Conservation (phyloP, 768 basidiomycete genomes). For the Dictyophora rubrovolvata region DNA sequence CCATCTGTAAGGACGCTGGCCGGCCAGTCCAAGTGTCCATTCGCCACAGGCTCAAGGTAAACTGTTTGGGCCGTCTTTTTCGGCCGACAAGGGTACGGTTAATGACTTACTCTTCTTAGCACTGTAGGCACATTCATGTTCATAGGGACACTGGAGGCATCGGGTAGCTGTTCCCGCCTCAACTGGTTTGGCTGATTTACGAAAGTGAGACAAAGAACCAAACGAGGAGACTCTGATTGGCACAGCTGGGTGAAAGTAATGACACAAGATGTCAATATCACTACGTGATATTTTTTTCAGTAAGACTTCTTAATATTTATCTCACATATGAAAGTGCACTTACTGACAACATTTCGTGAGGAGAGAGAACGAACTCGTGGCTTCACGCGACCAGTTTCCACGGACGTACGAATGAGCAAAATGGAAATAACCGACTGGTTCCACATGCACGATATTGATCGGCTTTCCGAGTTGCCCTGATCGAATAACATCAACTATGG, state of each 20-base stretch:
- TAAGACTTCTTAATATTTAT: neutral
- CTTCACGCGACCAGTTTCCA: constrained; percentile 68
- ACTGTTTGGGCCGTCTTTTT: constrained; percentile 31
- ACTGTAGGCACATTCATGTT: constrained; percentile 72
- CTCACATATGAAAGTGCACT: constrained; percentile 18
- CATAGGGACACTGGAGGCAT: constrained; percentile 70
- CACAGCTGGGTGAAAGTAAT: constrained; percentile 58
- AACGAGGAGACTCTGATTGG: constrained; percentile 74
- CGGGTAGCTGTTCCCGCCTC: constrained; percentile 55
- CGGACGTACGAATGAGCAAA: constrained; percentile 88
- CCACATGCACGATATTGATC: constrained; percentile 74
- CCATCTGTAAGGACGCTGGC: constrained; percentile 62
- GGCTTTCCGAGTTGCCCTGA: constrained; percentile 67
- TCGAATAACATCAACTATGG: constrained; percentile 56
- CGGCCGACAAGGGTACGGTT: neutral
- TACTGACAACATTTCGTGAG: constrained; percentile 91
- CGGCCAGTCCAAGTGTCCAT: constrained; percentile 53
- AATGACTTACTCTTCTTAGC: constrained; percentile 63
- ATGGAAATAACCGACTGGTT: constrained; percentile 80
- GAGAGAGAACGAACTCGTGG: constrained; percentile 64
- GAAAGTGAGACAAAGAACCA: constrained; percentile 78
- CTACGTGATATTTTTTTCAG: constrained; percentile 26
- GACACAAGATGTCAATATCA: constrained; percentile 76
- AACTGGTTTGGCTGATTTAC: constrained; percentile 56
- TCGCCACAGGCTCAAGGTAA: constrained; percentile 67